Conservation (phyloP, 2,329 filamentous ascomycete species). For the Neoascochyta sp. region DNA sequence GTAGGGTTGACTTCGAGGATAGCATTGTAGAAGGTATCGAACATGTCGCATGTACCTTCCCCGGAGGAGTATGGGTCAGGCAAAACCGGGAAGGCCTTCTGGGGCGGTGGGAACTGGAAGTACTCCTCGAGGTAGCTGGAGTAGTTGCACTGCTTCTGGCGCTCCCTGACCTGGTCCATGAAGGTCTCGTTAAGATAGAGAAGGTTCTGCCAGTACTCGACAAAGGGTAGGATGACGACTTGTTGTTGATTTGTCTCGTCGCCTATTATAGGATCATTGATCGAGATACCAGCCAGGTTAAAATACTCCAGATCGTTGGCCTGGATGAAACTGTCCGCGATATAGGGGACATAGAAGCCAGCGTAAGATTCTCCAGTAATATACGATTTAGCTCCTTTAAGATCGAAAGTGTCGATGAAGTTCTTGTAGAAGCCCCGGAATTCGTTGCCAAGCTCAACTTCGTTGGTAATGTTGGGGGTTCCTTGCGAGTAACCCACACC, state of each 20-base stretch:
- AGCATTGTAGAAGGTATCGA: slow-evolving; percentile 40
- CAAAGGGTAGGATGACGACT: slow-evolving; percentile 35
- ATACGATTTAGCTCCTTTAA: slow-evolving; percentile 53
- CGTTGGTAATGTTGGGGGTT: slow-evolving; percentile 45
- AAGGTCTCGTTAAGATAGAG: slow-evolving; percentile 45
- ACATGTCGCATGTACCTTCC: slow-evolving; percentile 39
- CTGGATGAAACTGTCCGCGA: slow-evolving; percentile 55
- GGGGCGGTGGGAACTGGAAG: slow-evolving; percentile 42
- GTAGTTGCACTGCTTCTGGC: slow-evolving; percentile 28
- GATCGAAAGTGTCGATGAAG: slow-evolving; percentile 54
- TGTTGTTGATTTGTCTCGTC: slow-evolving; percentile 40
- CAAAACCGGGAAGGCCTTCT: slow-evolving; percentile 31
- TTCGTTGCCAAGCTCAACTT: slow-evolving; percentile 46
- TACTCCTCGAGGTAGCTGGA: slow-evolving; percentile 23
- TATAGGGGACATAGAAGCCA: slow-evolving; percentile 57
- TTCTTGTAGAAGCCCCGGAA: slow-evolving; percentile 54
- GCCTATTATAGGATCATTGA: slow-evolving; percentile 49
- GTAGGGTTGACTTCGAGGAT: slow-evolving; percentile 47
- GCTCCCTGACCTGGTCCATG: slow-evolving; percentile 33
- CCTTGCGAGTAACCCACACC: slow-evolving; percentile 45
- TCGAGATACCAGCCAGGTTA: slow-evolving; percentile 50
- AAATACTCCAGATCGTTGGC: slow-evolving; percentile 50
- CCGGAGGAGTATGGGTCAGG: slow-evolving; percentile 19
- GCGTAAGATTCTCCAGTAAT: slow-evolving; percentile 55
- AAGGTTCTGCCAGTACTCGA: slow-evolving; percentile 41